Base-by-base conservation (phyloP, 768 basidiomycete species). In the Rhizopogon salebrosus region DNA sequence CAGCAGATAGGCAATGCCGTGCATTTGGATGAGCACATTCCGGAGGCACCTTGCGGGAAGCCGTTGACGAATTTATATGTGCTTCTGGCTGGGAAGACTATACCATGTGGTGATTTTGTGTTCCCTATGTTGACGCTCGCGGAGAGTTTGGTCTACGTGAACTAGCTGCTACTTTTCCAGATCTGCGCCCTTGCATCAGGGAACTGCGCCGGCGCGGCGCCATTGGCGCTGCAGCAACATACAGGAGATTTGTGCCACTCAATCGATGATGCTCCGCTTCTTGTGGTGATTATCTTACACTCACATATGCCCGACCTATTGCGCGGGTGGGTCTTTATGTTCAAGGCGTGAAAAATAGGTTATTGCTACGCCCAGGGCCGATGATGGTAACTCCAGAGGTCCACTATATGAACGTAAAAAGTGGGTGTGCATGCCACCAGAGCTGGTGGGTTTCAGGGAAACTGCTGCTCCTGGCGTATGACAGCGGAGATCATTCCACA, bases 391-490 rank as follows among this genome's bases (percentile, higher is more conserved):
- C 64, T 89, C 89, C 1, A 92, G 95, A 70, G 92, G 95, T 41
- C 80, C 95, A n/a, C 77, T 97, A 97, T 69, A 91, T 91, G 54
- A 93, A 93, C 35, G 10, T 34, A 13, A 34, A 92, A 89, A n/a
- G n/a, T n/a, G n/a, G n/a, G n/a, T n/a, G n/a, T n/a, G 2, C 84
- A 86, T 4, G 85, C 86, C 35, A 81, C 95, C 54, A 89, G 87
- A 64, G 93, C 92, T 6, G 92, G 94, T 26, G 94, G 94, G 2
- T 92, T 87, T 14, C 94, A 97, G 67, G 93, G 4, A 92, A 10
- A 82, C 95, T n/a, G 89, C 91, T 23, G 92, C 93, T n/a, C 0
- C 78, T 97, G 76, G 94, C 93, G 1, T 97, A 95, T 65, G 94
- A 95, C 94, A 9, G 77, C n/a, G n/a, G n/a, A n/a, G 87, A 65